Conservation (phyloP, 73 alveolate species). For the Vitrella brassicaformis region DNA sequence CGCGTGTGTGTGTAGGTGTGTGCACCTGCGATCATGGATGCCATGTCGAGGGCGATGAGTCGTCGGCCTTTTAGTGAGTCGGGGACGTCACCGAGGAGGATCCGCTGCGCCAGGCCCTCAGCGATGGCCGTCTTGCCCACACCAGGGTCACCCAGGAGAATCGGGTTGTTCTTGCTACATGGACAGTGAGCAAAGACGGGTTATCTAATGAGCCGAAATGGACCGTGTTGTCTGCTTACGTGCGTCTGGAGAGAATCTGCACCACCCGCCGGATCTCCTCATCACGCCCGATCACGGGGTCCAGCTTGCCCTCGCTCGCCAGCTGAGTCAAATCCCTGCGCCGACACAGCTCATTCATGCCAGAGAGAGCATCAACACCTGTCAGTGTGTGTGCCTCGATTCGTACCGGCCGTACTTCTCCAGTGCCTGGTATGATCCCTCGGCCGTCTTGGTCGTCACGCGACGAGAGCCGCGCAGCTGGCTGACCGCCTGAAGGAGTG, state of each 20-base stretch:
- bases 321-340: background rate
- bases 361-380: no score
- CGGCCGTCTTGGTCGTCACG: background rate
- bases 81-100: slow-evolving; percentile 12
- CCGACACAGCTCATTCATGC: background rate
- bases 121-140: slow-evolving; percentile 42
- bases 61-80: background rate
- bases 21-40: slow-evolving; percentile 12
- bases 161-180: slow-evolving; percentile 16
- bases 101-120: slow-evolving; percentile 34
- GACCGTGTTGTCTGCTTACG: no score
- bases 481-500: background rate
- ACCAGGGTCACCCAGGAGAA: slow-evolving; percentile 35
- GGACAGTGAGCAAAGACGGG: background rate
- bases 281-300: slow-evolving; percentile 38
- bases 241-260: background rate
- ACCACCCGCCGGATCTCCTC: slow-evolving; percentile 34
- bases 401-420: background rate
- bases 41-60: slow-evolving; percentile 23
- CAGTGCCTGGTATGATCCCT: background rate
- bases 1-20: no score
- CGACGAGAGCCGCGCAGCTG: background rate
- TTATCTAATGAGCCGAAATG: no score
- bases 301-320: slow-evolving; percentile 17
- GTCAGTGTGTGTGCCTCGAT: no score